Base-by-base conservation (phyloP, 345 rosid species). In the Mallotus nudiflorus region DNA sequence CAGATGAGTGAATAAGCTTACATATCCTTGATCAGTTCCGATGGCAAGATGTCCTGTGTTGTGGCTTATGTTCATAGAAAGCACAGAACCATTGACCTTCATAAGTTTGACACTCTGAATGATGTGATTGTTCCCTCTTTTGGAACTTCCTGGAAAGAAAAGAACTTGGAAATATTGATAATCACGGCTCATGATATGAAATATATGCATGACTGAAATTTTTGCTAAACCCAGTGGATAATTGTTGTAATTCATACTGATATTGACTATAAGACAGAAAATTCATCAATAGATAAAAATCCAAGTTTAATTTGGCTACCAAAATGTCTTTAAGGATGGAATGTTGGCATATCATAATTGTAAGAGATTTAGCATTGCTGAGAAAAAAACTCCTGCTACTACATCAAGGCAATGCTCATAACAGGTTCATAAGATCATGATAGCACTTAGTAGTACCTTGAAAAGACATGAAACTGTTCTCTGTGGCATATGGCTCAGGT, bases 21-120 rank as follows among this genome's bases (percentile, higher is more conserved):
- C 98, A 77, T 88, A 83, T 88, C 98, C 98, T 79, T 87, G 85
- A 73, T 88, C 96, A 63, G 96, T 73, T 63, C 97, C 97, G 69
- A 90, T 72, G 45, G 89, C 92, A 46, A 94, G 86, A 81, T 84
- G 87, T 37, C 83, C 82, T 3, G 88, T 80, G 79, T 61, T 83
- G 25, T 72, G 81, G 80, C 81, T 81, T 55, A 77, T 76, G 78
- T 73, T 82, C 54, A 94, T 59, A 68, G 89, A 87, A 51, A 83
- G 84, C 52, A 94, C 78, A 50, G 85, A 63, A 71, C 96, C 98
- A 55, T 82, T 87, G 73, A 90, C 86, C 83, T 90, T 87, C 22
- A 84, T 54, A 76, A 76, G 74, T 76, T 88, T 94, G 48, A 91
- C 71, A 73, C 86, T 77, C 10, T 90, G 87, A 67, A 93, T 72